Evolutionary conservation across 139 green algal species (phyloP), one percentile per base, ranked within the genome.

Genomic region (Coelastrella sp.): DNA sequence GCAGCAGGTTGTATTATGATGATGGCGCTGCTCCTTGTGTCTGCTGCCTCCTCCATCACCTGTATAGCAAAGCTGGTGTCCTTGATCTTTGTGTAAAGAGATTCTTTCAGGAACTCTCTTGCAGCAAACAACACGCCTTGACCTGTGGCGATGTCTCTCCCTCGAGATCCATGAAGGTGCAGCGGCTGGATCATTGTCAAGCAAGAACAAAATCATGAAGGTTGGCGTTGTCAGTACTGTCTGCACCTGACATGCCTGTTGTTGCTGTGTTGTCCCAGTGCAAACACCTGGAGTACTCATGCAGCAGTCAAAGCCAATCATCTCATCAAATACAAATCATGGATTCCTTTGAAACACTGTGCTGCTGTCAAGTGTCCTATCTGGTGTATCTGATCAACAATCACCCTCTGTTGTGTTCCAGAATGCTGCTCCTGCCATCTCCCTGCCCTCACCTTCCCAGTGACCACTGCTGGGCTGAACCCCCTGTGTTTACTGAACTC

Each of bases 401-500:
- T n/a, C n/a, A n/a, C n/a, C n/a, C n/a, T n/a, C n/a, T n/a, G n/a
- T n/a, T n/a, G n/a, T n/a, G n/a, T n/a, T n/a, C n/a, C n/a, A n/a
- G n/a, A n/a, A n/a, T 78, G 69, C 35, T 78, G 66, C 66, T 51
- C 35, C 35, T 34, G 68, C 2, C 21, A 23, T 4, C 23, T n/a
- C 7, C 23, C 11, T 41, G 38, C 5, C 27, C 79, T 1, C 23
- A 93, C 93, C 92, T 97, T 97, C 79, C 95, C 95, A 2, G 95
- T 98, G 11, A 98, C 94, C 5, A 96, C 92, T 38, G 92, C 95
- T 0, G 96, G 96, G 2, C 89, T 93, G 90, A 96, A 98, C 41
- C 95, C 94, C 25, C 66, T 91, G 81, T 95, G 95, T 79, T 98
- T 98, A 84, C 85, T 94, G 89, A 96, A 98, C 89, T 98, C 95